Evolutionary conservation across 345 rosid genomes (phyloP).

Genomic region (Erucastrum elatum): DNA sequence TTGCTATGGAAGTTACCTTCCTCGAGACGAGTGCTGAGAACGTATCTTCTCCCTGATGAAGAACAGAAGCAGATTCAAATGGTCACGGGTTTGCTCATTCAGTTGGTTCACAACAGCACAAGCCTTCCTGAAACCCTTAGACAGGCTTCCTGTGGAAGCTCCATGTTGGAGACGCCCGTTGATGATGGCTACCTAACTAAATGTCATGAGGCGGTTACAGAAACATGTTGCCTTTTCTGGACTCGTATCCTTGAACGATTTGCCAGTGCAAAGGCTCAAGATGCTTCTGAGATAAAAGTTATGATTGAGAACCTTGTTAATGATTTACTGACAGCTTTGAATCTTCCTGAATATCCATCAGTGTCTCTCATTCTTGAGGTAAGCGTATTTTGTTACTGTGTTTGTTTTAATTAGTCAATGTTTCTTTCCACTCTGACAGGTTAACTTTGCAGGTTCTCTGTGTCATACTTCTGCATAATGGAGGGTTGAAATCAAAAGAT

Average conservation of each 20-base stretch:
- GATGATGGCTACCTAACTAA: constrained; percentile 68
- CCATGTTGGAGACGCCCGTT: constrained; percentile 61
- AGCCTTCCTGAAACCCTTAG: constrained; percentile 81
- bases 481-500: constrained; percentile 95
- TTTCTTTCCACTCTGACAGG: constrained; percentile 31
- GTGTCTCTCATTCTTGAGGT: constrained; percentile 96
- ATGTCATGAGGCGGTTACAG: constrained; percentile 84
- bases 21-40: constrained; percentile 74
- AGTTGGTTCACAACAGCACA: constrained; percentile 89
- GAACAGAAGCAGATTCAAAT: constrained; percentile 98
- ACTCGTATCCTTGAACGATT: constrained; percentile 93
- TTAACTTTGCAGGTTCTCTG: constrained; percentile 82
- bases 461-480: constrained; percentile 91
- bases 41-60: constrained; percentile 96
- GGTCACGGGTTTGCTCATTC: constrained; percentile 92
- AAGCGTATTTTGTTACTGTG: constrained; percentile 24
- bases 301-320: constrained; percentile 89
- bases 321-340: constrained; percentile 85
- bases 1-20: constrained; percentile 86
- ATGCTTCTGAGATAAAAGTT: constrained; percentile 87
- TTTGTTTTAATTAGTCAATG: constrained; percentile 19
- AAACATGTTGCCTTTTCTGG: constrained; percentile 97
- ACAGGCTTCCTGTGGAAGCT: constrained; percentile 57
- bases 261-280: constrained; percentile 81
- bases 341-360: constrained; percentile 95